A percentile compares a stretch with the other conserved stretches of the same genome.
Evolutionary conservation across 2,329 filamentous ascomycete genomes (phyloP).

Genomic region (Botrytis byssoidea): DNA sequence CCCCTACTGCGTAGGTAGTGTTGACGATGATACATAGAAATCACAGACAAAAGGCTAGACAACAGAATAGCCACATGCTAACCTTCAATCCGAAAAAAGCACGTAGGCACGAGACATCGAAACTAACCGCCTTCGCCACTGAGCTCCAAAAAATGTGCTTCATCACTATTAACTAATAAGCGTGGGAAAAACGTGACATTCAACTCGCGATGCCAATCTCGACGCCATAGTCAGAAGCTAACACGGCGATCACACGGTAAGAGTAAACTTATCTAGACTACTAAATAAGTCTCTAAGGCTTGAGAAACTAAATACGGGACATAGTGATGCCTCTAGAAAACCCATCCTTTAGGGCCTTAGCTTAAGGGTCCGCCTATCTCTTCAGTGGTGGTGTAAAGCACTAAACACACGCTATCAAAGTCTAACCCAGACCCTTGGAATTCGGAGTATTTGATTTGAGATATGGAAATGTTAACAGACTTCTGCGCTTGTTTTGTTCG

Average conservation of each 20-base stretch:
- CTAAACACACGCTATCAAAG: background rate
- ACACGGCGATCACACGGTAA: background rate
- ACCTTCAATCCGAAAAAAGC: background rate
- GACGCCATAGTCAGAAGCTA: background rate
- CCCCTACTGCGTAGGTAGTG: background rate
- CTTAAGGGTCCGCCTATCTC: background rate
- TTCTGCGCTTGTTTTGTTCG: background rate
- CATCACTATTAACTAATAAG: background rate
- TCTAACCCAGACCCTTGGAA: background rate
- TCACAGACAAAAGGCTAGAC: background rate
- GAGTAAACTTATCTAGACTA: background rate
- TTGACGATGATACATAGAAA: background rate
- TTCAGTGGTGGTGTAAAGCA: background rate
- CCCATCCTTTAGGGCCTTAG: background rate
- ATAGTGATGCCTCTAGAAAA: background rate
- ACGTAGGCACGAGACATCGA: background rate
- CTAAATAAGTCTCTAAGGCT: background rate
- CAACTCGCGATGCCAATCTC: background rate
- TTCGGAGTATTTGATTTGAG: background rate
- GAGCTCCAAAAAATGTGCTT: background rate
- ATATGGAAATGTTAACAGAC: background rate
- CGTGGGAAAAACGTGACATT: background rate
- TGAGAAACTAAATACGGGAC: background rate
- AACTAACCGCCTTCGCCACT: background rate
- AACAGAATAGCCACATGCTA: background rate